Evolutionary conservation across 305 asterid species (phyloP).

Genomic region (Solanum hybrid): DNA sequence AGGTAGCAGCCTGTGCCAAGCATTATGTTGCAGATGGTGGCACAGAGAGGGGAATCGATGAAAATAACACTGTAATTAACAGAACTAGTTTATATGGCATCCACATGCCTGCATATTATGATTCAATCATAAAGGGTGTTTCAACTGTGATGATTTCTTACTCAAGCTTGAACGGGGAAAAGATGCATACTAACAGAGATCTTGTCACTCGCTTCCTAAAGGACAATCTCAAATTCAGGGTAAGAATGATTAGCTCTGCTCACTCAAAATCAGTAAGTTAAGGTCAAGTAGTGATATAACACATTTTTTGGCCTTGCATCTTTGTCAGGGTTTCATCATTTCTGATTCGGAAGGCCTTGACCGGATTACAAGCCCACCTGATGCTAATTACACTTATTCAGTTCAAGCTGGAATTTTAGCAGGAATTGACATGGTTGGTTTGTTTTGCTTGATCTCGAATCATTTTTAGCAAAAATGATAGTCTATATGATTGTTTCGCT

Average conservation of each 20-base stretch:
- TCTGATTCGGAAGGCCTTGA: constrained; percentile 52
- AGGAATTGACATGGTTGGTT: constrained; percentile 53
- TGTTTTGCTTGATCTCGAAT: background rate
- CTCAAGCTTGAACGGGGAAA: constrained; percentile 62
- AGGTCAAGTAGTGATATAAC: background rate
- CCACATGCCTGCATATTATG: constrained; percentile 75
- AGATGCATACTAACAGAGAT: constrained; percentile 50
- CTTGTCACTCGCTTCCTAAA: constrained; percentile 50
- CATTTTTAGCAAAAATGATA: background rate
- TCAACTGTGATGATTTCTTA: constrained; percentile 74
- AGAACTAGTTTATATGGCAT: constrained; percentile 29
- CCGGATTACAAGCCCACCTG: constrained; percentile 32
- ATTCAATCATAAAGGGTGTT: constrained; percentile 48
- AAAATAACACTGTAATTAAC: constrained; percentile 49
- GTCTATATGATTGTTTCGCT: background rate
- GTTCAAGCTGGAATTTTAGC: constrained; percentile 32
- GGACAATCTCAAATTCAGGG: constrained; percentile 47
- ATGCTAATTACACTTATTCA: constrained; percentile 36
- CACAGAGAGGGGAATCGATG: constrained; percentile 41
- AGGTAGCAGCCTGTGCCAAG: constrained; percentile 59
- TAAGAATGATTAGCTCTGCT: constrained; percentile 3
- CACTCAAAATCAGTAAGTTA: background rate
- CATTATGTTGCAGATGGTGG: constrained; percentile 82
- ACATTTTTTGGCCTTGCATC: background rate
- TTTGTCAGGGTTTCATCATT: constrained; percentile 44